phyloP scores from a whole-genome alignment of 805 yeast species.

The Cyberlindnera mississippiensis region DNA sequence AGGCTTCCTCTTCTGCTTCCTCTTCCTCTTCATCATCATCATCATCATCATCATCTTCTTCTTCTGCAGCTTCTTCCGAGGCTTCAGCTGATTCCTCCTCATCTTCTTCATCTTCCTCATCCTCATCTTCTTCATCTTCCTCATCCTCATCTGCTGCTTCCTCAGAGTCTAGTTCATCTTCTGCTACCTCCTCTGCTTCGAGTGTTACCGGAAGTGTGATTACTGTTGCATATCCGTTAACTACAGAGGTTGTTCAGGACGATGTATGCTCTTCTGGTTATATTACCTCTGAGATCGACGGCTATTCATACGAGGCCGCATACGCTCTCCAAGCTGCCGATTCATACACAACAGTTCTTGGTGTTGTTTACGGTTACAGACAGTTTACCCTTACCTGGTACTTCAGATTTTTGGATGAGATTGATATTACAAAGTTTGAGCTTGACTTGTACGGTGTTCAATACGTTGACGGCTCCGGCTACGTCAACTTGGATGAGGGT shows the following conservation, averaged over 20 bases:
- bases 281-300: slow-evolving; percentile 2
- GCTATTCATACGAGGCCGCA: slow-evolving; percentile 4
- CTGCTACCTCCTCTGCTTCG: neutral
- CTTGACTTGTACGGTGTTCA: slow-evolving; percentile 8
- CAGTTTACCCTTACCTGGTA: slow-evolving; percentile 18
- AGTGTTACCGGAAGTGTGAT: too few species aligned
- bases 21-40: neutral
- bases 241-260: slow-evolving; percentile 3
- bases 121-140: too few species aligned
- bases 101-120: neutral
- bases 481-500: slow-evolving; percentile 19
- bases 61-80: too few species aligned
- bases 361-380: slow-evolving; percentile 3
- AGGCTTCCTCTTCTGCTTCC: neutral
- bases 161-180: neutral
- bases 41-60: neutral
- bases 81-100: too few species aligned
- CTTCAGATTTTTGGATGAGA: slow-evolving; percentile 10
- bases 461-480: slow-evolving; percentile 6
- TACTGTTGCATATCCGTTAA: neutral
- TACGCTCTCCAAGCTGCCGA: slow-evolving; percentile 1
- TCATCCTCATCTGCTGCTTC: slow-evolving; percentile 1
- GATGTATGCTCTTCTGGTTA: slow-evolving; percentile 3
- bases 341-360: neutral
- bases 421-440: slow-evolving; percentile 13